Percentiles rank a stretch among this genome's conserved stretches.
These are phyloP conservation scores for Saccharomyces jurei DNA, from an alignment of 805 yeast species.

Conservation along the genomic window DNA sequence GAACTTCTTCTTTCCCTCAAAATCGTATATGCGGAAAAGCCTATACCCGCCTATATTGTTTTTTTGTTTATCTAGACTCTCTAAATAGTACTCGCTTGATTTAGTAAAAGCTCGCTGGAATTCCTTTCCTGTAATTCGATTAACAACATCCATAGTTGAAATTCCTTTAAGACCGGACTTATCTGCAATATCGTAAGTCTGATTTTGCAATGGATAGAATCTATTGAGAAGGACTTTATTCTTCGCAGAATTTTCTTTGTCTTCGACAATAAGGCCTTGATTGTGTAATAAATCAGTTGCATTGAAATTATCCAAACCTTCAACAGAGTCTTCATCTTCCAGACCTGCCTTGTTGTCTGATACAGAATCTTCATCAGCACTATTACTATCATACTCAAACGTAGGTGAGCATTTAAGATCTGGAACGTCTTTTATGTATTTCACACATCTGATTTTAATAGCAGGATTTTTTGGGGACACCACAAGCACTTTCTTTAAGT, in stretches of 20 bases:
- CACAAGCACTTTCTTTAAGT: conserved; percentile 45
- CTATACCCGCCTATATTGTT: conserved; percentile 26
- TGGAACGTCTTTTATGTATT: conserved; percentile 35
- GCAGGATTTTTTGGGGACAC: conserved; percentile 39
- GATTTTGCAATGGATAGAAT: conserved; percentile 57
- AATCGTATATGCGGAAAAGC: conserved; percentile 58
- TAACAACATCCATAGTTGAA: conserved; percentile 48
- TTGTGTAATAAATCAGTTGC: conserved; percentile 24
- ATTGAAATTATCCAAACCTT: conserved; percentile 23
- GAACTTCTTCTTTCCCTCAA: conserved; percentile 65
- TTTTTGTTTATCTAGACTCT: conserved; percentile 30
- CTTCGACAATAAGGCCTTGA: conserved; percentile 21
- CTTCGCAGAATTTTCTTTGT: conserved; percentile 5
- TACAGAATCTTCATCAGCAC: conserved; percentile 22
- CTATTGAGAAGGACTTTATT: conserved; percentile 34
- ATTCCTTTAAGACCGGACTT: conserved; percentile 42
- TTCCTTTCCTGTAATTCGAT: conserved; percentile 44
- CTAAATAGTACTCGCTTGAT: conserved; percentile 42
- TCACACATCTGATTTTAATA: conserved; percentile 41
- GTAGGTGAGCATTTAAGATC: conserved; percentile 20
- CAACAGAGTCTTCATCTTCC: conserved; percentile 29
- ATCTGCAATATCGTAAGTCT: conserved; percentile 44
- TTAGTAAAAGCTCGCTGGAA: conserved; percentile 46
- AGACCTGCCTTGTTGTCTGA: conserved; percentile 25
- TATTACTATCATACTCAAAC: conserved; percentile 18